phyloP scores from a whole-genome alignment of 2,329 filamentous ascomycete species.

The Talaromyces sp. region DNA sequence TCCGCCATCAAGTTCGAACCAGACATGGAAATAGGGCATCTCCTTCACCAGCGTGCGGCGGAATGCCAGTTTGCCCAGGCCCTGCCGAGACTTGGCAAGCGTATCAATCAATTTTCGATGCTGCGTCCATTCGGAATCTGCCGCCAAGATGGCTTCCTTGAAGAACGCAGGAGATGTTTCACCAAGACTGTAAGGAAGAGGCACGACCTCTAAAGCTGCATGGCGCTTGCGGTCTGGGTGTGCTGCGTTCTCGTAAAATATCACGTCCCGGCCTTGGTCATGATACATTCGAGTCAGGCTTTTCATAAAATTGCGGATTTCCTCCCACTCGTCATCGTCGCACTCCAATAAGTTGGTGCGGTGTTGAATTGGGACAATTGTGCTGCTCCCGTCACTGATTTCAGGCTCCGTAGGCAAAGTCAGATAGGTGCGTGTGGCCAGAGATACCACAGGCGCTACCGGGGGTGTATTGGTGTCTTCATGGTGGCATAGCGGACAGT shows the following conservation, averaged over 20 bases:
- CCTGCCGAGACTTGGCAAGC: constrained; percentile 48
- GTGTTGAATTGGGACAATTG: constrained; percentile 85
- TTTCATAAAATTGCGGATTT: constrained; percentile 99
- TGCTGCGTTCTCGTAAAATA: constrained; percentile 98
- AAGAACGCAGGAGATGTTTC: constrained; percentile 93
- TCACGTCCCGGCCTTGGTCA: constrained; percentile 80
- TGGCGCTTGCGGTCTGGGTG: constrained; percentile 71
- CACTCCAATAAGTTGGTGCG: constrained; percentile 89
- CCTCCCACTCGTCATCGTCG: constrained; percentile 98
- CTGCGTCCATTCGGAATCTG: constrained; percentile 92
- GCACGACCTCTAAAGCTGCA: constrained; percentile 78
- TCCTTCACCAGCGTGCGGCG: constrained; percentile 79
- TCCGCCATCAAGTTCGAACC: constrained; percentile 89
- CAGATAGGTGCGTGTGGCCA: constrained; percentile 79
- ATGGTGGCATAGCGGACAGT: constrained; percentile 85
- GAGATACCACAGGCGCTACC: constrained; percentile 74
- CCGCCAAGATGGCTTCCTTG: constrained; percentile 80
- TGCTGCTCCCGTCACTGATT: constrained; percentile 71
- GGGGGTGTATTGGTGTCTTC: constrained; percentile 76
- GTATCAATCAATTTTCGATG: constrained; percentile 95
- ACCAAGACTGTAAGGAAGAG: constrained; percentile 84
- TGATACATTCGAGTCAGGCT: constrained; percentile 89
- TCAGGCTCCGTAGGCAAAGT: constrained; percentile 88
- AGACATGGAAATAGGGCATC: constrained; percentile 97
- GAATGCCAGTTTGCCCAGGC: constrained; percentile 75